Evolutionary conservation across 495 filamentous ascomycete genomes (phyloP), one percentile per base, ranked within the genome.

Genomic region (Beverwykella pulmonaria): DNA sequence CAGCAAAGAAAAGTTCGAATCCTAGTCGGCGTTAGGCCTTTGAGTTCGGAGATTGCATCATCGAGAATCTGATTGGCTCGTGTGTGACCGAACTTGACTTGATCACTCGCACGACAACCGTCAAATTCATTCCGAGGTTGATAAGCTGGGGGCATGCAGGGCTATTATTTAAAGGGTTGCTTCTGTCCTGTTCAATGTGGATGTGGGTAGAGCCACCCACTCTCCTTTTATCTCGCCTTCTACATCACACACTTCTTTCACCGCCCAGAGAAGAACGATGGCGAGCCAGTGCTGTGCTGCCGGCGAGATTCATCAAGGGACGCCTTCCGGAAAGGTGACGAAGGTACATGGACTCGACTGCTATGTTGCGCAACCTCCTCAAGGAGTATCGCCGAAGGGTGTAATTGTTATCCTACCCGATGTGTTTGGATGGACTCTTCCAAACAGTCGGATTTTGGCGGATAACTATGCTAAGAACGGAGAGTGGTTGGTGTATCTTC

Each of bases 351-450:
- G 74, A 15, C 56, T 73, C 12, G 70, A 74, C 30, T 70, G 66
- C 55, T 76, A 76, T 54, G 57, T 74, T 25, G 70, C 59, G 20
- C 12, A 62, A 44, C 44, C 56, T 22, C 10, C 7, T 20, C 14
- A 46, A 7, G 52, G 52, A 2, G 15, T 36, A 19, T 36, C 52
- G 14, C 52, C 74, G 54, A 75, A 73, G 30, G 74, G 74, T 44
- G 61, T 71, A 49, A 54, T 76, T 8, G 70, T 76, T 15, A 75
- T 76, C 64, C 59, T 76, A 9, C 73, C 74, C 2, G 74, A 76
- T 56, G 68, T 70, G 8, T 76, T 76, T 58, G 74, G 73, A 9
- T 72, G 72, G 59, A 53, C 39, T 12, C 57, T 75, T 5, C 56
- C 63, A 7, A 76, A 76, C 61, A 75, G 71, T 48, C 55, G 74